Percentiles rank a stretch among this genome's conserved stretches.
phyloP scores from a whole-genome alignment of 495 filamentous ascomycete genomes.

The Penicillium parvum region DNA sequence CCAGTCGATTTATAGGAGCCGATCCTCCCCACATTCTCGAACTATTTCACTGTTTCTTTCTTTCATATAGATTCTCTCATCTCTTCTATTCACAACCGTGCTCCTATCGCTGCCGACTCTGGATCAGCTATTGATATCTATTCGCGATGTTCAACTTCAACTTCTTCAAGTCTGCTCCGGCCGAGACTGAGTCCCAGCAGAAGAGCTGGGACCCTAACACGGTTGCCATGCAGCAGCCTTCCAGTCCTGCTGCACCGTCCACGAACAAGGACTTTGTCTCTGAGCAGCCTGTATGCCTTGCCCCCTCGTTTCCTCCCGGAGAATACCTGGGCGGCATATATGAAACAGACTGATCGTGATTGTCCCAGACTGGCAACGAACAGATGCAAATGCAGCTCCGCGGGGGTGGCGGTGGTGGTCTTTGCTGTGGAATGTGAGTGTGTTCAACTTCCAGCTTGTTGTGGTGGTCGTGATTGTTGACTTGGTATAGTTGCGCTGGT shows the following conservation, averaged over 20 bases:
- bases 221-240: conserved; percentile 40
- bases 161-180: conserved; percentile 36
- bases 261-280: conserved; percentile 26
- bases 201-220: conserved; percentile 36
- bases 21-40: conserved; percentile 21
- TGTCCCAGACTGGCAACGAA: conserved; percentile 29
- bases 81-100: too few species aligned
- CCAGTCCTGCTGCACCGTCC: conserved; percentile 31
- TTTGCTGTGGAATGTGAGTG: conserved; percentile 46
- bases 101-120: background rate
- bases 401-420: conserved; percentile 38
- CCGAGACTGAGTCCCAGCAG: conserved; percentile 21
- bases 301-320: background rate
- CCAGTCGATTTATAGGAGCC: conserved; percentile 9
- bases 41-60: background rate
- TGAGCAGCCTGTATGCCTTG: conserved; percentile 35
- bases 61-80: too few species aligned
- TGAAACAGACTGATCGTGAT: conserved; percentile 1
- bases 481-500: conserved; percentile 36
- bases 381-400: conserved; percentile 38
- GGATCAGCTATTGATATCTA: background rate
- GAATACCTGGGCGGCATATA: background rate
- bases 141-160: conserved; percentile 39
- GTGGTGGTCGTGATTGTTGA: conserved; percentile 1
- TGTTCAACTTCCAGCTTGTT: background rate